Evolutionary conservation across 2,329 filamentous ascomycete species (phyloP), one percentile per base, ranked within the genome.

Genomic region (Aspergillus candidus): DNA sequence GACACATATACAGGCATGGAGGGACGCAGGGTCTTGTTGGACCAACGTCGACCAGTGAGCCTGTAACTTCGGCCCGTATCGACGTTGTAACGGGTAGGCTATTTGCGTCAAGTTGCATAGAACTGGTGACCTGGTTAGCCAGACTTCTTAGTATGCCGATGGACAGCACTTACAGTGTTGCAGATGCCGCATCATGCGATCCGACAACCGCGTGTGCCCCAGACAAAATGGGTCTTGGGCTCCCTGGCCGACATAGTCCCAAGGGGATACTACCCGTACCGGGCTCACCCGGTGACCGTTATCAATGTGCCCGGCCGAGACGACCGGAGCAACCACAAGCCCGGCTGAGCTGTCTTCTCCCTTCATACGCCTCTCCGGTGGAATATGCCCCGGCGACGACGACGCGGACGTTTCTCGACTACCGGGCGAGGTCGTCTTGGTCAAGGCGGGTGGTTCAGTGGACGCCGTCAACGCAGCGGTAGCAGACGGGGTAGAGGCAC

Each of bases 1-100:
- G 46, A 66, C 62, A 41, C 65, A 68, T 38, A 68, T 68, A 38
- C 54, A 57, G 6, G 65, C 63, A 43, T 67, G 63, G 11, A 68
- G 47, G 30, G 59, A 59, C 10, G 64, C 63, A 8, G 65, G 65
- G 34, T 65, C 63, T 4, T 56, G 56, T 43, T 60, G 64, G 11
- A 66, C 60, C 22, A 68, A 50, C 10, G 62, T 46, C 7, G 57
- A 55, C 64, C 65, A 68, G 46, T 68, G 65, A 4, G 54, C 55
- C 47, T 62, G 57, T 15, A 68, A 38, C 27, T 62, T 63, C 2
- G 59, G 55, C 6, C 59, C 60, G 45, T 61, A 65, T 13, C 62
- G 62, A 11, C 51, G 56, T 34, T 64, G 61, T 34, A 68, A 53
- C 11, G 65, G 65, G 41, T 65, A 61, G 13, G 65, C 65, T 44